Percentiles rank a stretch among this genome's conserved stretches.
phyloP scores from a whole-genome alignment of 2,329 filamentous ascomycete genomes.

The Bipolaris gigantea region DNA sequence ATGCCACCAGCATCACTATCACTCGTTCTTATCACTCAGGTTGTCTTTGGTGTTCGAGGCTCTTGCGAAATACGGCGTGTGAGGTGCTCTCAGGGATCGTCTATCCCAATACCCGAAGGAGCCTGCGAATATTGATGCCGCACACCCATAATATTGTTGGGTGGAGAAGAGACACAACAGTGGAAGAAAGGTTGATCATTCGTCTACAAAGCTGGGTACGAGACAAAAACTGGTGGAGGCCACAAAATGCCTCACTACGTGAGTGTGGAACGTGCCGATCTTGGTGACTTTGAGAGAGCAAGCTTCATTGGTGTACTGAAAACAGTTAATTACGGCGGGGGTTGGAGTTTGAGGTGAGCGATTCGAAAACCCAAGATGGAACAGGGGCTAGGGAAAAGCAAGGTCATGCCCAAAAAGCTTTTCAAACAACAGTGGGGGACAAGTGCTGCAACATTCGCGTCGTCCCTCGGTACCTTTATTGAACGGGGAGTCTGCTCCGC shows the following conservation, averaged over 20 bases:
- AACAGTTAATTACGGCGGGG: neutral
- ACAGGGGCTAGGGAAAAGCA: neutral
- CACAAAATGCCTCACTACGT: neutral
- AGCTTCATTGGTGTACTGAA: neutral
- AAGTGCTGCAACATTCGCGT: neutral
- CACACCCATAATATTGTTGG: neutral
- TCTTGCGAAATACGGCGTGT: neutral
- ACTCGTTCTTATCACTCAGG: neutral
- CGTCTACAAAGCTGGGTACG: neutral
- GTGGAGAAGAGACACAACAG: slow-evolving; percentile 1
- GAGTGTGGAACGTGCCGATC: slow-evolving; percentile 1
- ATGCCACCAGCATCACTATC: neutral
- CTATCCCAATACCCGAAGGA: neutral
- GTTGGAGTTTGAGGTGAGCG: neutral
- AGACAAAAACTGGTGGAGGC: neutral
- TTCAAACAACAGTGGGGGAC: neutral
- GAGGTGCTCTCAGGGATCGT: neutral
- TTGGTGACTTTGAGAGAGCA: neutral
- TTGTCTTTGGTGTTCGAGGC: neutral
- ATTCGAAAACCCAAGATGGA: neutral
- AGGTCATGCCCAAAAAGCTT: neutral
- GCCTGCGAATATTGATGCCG: neutral
- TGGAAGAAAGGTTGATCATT: neutral
- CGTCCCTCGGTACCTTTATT: neutral
- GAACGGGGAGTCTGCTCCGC: neutral